phyloP scores from a whole-genome alignment of 805 yeast genomes.

The Yamadazyma scolyti region DNA sequence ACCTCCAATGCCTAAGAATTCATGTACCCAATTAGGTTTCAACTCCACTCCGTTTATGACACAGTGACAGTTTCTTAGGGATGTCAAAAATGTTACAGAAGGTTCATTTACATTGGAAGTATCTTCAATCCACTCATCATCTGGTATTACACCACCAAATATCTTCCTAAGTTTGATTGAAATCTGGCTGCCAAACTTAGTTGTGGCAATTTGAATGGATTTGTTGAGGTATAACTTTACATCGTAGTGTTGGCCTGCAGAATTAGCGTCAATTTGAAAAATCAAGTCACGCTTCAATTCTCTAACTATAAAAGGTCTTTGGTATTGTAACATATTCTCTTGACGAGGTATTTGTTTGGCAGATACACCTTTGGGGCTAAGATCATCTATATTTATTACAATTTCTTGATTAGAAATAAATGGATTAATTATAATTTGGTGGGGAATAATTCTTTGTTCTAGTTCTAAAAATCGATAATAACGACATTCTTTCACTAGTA shows the following conservation, averaged over 20 bases:
- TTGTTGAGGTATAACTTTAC: constrained; percentile 31
- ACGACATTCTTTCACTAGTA: constrained; percentile 64
- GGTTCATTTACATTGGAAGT: constrained; percentile 7
- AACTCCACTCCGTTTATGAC: constrained; percentile 33
- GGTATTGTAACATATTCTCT: constrained; percentile 33
- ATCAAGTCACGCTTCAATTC: constrained; percentile 31
- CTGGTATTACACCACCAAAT: constrained; percentile 16
- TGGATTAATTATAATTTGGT: constrained; percentile 50
- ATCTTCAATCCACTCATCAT: constrained; percentile 12
- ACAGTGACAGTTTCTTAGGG: constrained; percentile 24
- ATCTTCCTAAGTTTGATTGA: constrained; percentile 19
- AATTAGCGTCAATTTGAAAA: constrained; percentile 18
- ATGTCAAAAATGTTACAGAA: constrained; percentile 17
- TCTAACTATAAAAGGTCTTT: constrained; percentile 27
- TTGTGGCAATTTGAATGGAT: constrained; percentile 17
- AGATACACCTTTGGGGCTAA: constrained; percentile 7
- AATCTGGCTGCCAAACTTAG: constrained; percentile 22
- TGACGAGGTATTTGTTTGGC: constrained; percentile 14
- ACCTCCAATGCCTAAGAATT: constrained; percentile 13
- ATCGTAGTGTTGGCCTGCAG: constrained; percentile 17
- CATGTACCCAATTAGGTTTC: constrained; percentile 31
- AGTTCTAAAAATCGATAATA: constrained; percentile 74
- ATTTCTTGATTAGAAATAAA: constrained; percentile 51
- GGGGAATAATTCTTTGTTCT: constrained; percentile 65
- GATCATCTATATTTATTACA: constrained; percentile 44